Conservation (phyloP, 2,329 filamentous ascomycete genomes). For the Fusarium verrucosum region DNA sequence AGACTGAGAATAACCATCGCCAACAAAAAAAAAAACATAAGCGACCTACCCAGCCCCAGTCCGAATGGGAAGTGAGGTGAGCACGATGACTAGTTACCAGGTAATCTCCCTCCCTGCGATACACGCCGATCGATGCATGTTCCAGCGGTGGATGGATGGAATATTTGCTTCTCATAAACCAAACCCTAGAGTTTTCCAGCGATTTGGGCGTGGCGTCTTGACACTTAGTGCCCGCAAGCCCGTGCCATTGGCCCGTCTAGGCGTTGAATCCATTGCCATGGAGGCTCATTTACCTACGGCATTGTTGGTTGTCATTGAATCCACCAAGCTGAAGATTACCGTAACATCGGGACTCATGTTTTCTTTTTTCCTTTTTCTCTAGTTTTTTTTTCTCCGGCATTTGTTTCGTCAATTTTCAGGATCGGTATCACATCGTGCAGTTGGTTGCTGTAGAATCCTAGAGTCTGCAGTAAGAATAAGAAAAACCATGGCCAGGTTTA, state of each 20-base stretch:
- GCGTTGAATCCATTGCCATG: neutral
- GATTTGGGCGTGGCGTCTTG: conserved; percentile 22
- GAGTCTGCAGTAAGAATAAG: neutral
- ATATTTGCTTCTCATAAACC: neutral
- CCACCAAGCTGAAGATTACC: conserved; percentile 8
- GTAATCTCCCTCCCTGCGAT: conserved; percentile 27
- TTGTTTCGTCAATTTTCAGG: conserved; percentile 28
- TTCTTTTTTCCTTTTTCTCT: conserved; percentile 5
- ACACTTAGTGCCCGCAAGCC: conserved; percentile 5
- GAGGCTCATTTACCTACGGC: conserved; percentile 10
- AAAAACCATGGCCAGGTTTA: conserved; percentile 15
- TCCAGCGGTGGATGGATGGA: neutral
- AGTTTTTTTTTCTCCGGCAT: conserved; percentile 8
- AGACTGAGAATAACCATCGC: too few relatives aligned
- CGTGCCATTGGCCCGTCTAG: conserved; percentile 10
- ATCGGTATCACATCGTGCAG: conserved; percentile 22
- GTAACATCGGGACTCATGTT: conserved; percentile 5
- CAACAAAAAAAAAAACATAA: neutral
- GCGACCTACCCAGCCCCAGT: conserved; percentile 5
- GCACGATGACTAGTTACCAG: neutral
- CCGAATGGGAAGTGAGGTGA: conserved; percentile 14
- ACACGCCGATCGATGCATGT: neutral
- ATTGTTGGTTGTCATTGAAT: conserved; percentile 11
- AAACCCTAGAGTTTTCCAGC: conserved; percentile 19
- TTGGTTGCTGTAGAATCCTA: neutral